Percentiles rank a stretch among this genome's conserved stretches.
Conservation (phyloP, 305 asterid species). For the Nicotiana rustica region DNA sequence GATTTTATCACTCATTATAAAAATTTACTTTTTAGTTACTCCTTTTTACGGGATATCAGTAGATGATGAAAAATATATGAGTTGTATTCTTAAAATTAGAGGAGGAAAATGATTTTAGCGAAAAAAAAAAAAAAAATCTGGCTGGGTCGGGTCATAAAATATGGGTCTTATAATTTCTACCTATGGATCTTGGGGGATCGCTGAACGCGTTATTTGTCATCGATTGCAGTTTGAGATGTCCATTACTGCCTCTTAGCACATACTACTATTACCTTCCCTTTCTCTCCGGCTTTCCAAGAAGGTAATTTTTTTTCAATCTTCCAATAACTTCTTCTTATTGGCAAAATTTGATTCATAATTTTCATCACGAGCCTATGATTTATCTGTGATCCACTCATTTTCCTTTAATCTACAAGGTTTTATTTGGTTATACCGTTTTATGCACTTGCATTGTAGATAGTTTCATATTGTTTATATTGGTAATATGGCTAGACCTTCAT, state of each 20-base stretch:
- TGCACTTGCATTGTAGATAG: neutral
- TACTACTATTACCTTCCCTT: neutral
- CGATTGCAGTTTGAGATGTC: neutral
- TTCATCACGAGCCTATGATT: neutral
- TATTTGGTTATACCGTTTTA: neutral
- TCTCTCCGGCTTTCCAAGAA: neutral
- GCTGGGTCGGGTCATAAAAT: neutral
- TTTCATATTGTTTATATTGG: neutral
- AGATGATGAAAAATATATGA: too few species aligned
- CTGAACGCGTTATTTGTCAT: neutral
- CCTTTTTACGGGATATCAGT: too few species aligned
- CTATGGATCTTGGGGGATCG: neutral
- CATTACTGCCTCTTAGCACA: neutral
- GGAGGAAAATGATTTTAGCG: too few species aligned
- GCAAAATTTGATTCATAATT: neutral
- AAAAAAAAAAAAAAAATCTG: too few species aligned
- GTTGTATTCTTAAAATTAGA: too few species aligned
- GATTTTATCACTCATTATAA: too few species aligned
- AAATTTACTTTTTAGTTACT: too few species aligned
- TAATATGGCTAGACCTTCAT: neutral
- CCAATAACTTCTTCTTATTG: neutral
- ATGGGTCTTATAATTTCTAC: neutral
- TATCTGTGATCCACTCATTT: neutral
- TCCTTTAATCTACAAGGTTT: neutral
- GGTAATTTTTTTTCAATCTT: neutral